Base-by-base conservation (phyloP, 352 stramenopile species). In the Pythium dissimile region DNA sequence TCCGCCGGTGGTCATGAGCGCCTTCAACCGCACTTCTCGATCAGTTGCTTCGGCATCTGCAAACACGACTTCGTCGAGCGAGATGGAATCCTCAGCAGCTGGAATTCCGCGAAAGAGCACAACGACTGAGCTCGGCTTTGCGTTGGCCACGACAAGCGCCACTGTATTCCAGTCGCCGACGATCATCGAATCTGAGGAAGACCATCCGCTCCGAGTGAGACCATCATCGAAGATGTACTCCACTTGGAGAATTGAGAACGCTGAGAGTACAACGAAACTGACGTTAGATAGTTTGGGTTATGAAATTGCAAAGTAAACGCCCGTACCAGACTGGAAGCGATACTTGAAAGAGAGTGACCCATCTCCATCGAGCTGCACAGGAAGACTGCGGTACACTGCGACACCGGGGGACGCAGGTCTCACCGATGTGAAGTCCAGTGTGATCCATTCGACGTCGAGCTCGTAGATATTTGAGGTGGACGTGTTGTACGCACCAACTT, bases 1-100 rank as follows among this genome's bases (percentile, higher is more conserved):
- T 8, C 77, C 77, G 20, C 75, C 77, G n/a, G 75, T 84, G 3
- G 71, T 54, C 1, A 54, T 43, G 31, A 73, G 2, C 26, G 71
- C 47, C 5, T 67, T 41, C 7, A 81, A 38, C 18, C 41, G 39
- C 27, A 66, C 71, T 8, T 70, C 38, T 2, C 46, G 34, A 1
- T 30, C 55, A 35, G 59, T 49, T n/a, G 55, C 18, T 0, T n/a
- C 34, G 0, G 48, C 41, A 31, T 69, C 60, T 54, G 37, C 43
- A 35, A 81, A 41, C 0, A 44, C 21, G 9, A 86, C 72, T 41
- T 31, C 26, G 52, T 78, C 81, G 2, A 88, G 34, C 3, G 67
- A 73, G n/a, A 88, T 21, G 9, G 58, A 39, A 37, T 83, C 69
- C 13, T 64, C 61, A 5, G 41, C n/a, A 0, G 60, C 45, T 3